These are phyloP conservation scores for Aspergillus pseudonomiae DNA, from an alignment of 2,329 filamentous ascomycete genomes.

Conservation along the genomic window DNA sequence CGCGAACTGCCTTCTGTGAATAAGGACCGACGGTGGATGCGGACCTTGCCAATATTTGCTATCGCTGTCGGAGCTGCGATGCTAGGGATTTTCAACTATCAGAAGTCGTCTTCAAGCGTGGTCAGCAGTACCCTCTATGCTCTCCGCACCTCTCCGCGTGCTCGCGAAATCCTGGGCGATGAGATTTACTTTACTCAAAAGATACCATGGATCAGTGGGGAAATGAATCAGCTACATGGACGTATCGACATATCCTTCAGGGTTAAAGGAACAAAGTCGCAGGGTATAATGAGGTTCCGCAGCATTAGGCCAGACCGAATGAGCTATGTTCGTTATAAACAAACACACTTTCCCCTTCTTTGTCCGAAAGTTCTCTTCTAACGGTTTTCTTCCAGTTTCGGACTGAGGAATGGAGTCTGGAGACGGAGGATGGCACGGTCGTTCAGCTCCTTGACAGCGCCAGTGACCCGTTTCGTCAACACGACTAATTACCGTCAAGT, in stretches of 20 bases:
- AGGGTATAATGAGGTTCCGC: slow-evolving; percentile 77
- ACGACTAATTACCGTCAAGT: slow-evolving; percentile 36
- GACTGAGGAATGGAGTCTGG: slow-evolving; percentile 88
- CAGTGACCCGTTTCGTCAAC: slow-evolving; percentile 67
- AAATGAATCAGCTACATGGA: slow-evolving; percentile 93
- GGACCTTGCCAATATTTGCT: slow-evolving; percentile 80
- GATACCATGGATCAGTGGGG: slow-evolving; percentile 81
- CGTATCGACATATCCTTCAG: slow-evolving; percentile 83
- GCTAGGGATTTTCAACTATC: slow-evolving; percentile 98
- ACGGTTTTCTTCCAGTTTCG: slow-evolving; percentile 63
- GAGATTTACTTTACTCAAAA: slow-evolving; percentile 79
- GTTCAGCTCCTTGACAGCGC: slow-evolving; percentile 75
- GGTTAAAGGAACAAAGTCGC: slow-evolving; percentile 75
- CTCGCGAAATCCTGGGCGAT: slow-evolving; percentile 79
- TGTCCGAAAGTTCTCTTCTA: slow-evolving; percentile 11
- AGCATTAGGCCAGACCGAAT: slow-evolving; percentile 71
- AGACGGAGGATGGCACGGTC: slow-evolving; percentile 65
- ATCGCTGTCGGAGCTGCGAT: slow-evolving; percentile 70
- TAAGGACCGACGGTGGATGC: slow-evolving; percentile 63
- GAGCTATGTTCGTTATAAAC: slow-evolving; percentile 53
- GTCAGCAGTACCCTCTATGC: slow-evolving; percentile 91
- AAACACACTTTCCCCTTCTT: neutral
- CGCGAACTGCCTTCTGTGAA: slow-evolving; percentile 54
- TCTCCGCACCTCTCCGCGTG: slow-evolving; percentile 75
- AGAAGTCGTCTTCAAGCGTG: slow-evolving; percentile 84